Base-by-base conservation (phyloP, 1,284 basidiomycete species). In the Ustilago cynodontis region DNA sequence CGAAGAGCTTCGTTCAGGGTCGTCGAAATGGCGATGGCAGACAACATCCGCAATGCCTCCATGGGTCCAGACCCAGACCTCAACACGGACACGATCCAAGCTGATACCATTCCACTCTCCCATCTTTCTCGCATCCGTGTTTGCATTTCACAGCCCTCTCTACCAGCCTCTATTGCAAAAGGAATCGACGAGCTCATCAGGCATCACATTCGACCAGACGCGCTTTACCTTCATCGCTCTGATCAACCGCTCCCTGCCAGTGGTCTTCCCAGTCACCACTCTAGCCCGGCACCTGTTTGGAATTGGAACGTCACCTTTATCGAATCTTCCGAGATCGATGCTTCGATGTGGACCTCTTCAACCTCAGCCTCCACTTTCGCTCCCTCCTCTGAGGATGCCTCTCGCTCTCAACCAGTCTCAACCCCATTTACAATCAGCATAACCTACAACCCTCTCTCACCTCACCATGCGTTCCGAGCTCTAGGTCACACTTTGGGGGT, bases 401-500 rank as follows among this genome's bases (percentile, higher is more conserved):
- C 20, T 13, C 26, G 28, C 20, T 3, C 35, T 0, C 45, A 41
- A 14, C 22, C 16, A 20, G 53, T 64, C 37, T 51, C 62, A 1
- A 29, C 43, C 2, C 35, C 71, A 16, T 73, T 61, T 39, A 41
- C 59, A 29, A 39, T 71, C 26, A 31, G 52, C 16, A 50, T 62
- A 6, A 20, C n/a, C 28, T 80, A 73, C 29, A 59, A 45, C 11
- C n/a, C 52, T 16, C 22, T 20, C 43, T 64, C 75, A 18, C 74
- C 70, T 1, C 65, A 72, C 22, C 61, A 52, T n/a, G 80, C 80
- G 11, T 82, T 68, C 20, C 49, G 80, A 22, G 80, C 57, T 3
- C 57, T 82, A 1, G 80, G 80, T 2, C 80, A 80, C 55, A 59
- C 80, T 31, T 63, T 82, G 6, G 74, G 67, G 14, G 66, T 65